Evolutionary conservation across 805 yeast genomes (phyloP).

Genomic region (Teunomyces panamensis): DNA sequence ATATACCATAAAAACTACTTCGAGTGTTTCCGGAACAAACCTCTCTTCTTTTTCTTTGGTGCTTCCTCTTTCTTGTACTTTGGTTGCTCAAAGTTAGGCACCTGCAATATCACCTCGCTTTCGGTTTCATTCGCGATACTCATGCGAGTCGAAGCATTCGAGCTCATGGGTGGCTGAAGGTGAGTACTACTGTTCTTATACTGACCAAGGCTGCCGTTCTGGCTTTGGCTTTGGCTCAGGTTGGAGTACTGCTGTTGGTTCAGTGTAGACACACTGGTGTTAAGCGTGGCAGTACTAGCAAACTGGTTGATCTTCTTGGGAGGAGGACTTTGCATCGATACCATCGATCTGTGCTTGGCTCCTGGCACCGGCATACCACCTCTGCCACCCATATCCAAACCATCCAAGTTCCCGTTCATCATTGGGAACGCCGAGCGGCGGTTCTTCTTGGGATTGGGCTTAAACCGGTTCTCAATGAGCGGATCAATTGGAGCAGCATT

Average conservation of each 20-base stretch:
- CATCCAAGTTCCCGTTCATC: slow-evolving; percentile 28
- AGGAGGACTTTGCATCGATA: slow-evolving; percentile 1
- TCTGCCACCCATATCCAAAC: slow-evolving; percentile 43
- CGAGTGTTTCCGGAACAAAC: slow-evolving; percentile 10
- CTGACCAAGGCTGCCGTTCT: neutral
- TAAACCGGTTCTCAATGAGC: slow-evolving; percentile 22
- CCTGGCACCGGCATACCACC: slow-evolving; percentile 43
- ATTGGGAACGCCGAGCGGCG: slow-evolving; percentile 37
- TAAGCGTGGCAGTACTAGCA: neutral
- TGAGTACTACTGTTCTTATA: neutral
- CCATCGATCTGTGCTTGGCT: slow-evolving; percentile 10
- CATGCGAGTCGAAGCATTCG: slow-evolving; percentile 6
- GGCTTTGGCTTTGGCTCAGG: neutral
- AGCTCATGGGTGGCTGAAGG: slow-evolving; percentile 6
- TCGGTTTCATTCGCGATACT: slow-evolving; percentile 9
- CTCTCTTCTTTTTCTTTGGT: slow-evolving; percentile 8
- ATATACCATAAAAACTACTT: neutral
- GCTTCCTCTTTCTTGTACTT: slow-evolving; percentile 3
- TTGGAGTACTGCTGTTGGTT: neutral
- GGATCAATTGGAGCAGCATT: slow-evolving; percentile 27
- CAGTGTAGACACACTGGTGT: neutral
- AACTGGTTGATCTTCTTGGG: slow-evolving; percentile 2
- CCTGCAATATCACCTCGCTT: neutral
- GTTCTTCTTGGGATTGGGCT: slow-evolving; percentile 26
- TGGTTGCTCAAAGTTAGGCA: slow-evolving; percentile 4